Conservation (phyloP, 2,329 filamentous ascomycete genomes). For the Stachybotrys elegans region DNA sequence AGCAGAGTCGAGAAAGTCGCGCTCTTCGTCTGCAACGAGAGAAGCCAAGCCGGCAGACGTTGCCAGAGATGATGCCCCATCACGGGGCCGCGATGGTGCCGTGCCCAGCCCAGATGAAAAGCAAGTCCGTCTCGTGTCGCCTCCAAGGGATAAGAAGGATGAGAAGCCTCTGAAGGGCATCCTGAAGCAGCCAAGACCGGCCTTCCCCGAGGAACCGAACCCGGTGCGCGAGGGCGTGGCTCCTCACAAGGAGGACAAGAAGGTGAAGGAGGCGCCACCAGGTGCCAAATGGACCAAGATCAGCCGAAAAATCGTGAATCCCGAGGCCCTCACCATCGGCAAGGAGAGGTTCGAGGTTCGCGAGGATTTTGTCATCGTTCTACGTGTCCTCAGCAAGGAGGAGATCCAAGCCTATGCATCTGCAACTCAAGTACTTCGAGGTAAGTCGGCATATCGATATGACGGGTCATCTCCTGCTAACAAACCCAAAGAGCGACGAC, state of each 20-base stretch:
- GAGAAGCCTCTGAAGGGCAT: constrained; percentile 76
- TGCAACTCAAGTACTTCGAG: constrained; percentile 76
- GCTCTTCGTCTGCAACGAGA: constrained; percentile 15
- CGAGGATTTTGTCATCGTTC: constrained; percentile 89
- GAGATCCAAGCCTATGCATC: constrained; percentile 86
- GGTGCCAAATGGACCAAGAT: constrained; percentile 94
- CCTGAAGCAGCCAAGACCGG: constrained; percentile 72
- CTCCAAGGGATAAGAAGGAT: constrained; percentile 58
- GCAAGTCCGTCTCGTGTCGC: constrained; percentile 66
- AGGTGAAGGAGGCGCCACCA: constrained; percentile 63
- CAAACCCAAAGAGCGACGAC: constrained; percentile 21
- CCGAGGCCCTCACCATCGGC: constrained; percentile 77
- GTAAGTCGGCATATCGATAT: constrained; percentile 37
- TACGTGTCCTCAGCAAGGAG: constrained; percentile 79
- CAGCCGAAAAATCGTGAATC: constrained; percentile 81
- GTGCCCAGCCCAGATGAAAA: constrained; percentile 33
- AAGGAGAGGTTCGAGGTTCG: constrained; percentile 89
- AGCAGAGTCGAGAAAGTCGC: constrained; percentile 18
- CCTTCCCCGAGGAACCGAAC: constrained; percentile 82
- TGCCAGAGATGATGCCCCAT: constrained; percentile 24
- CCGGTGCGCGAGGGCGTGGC: constrained; percentile 85
- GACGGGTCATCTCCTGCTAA: constrained; percentile 9
- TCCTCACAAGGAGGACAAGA: constrained; percentile 83
- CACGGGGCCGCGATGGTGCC: constrained; percentile 38
- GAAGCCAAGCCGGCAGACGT: constrained; percentile 12